phyloP scores from a whole-genome alignment of 805 yeast genomes.

The Candida boidinii region DNA sequence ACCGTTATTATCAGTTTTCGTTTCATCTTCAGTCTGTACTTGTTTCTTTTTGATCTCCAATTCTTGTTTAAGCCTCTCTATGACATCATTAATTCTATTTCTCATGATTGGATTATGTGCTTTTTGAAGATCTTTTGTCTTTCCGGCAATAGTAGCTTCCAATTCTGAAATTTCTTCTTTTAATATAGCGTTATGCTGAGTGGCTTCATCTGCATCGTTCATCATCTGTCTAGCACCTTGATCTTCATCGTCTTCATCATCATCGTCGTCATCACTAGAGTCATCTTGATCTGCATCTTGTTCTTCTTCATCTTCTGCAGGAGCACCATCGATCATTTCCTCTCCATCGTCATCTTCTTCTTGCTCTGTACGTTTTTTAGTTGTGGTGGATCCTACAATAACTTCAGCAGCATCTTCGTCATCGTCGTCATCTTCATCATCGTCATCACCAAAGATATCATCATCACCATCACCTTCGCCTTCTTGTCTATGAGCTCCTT shows the following conservation, averaged over 20 bases:
- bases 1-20: conserved; percentile 15
- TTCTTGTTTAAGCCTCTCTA: conserved; percentile 69
- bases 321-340: conserved; percentile 39
- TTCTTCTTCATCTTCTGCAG: conserved; percentile 32
- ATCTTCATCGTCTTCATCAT: conserved; percentile 38
- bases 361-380: conserved; percentile 24
- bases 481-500: background rate
- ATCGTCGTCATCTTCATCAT: conserved; percentile 13
- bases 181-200: conserved; percentile 62
- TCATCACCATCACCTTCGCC: conserved; percentile 11
- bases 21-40: conserved; percentile 28
- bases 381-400: conserved; percentile 16
- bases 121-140: conserved; percentile 60
- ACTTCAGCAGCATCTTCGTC: conserved; percentile 15
- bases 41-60: conserved; percentile 72
- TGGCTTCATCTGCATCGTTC: conserved; percentile 39
- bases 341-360: conserved; percentile 30
- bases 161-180: conserved; percentile 82
- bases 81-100: conserved; percentile 77
- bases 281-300: conserved; percentile 40
- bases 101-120: conserved; percentile 80
- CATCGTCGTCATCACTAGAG: conserved; percentile 36
- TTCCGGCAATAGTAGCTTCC: conserved; percentile 66
- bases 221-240: conserved; percentile 6
- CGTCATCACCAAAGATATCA: conserved; percentile 14